Conservation (phyloP, 768 basidiomycete genomes). For the Wakefieldia striispora region DNA sequence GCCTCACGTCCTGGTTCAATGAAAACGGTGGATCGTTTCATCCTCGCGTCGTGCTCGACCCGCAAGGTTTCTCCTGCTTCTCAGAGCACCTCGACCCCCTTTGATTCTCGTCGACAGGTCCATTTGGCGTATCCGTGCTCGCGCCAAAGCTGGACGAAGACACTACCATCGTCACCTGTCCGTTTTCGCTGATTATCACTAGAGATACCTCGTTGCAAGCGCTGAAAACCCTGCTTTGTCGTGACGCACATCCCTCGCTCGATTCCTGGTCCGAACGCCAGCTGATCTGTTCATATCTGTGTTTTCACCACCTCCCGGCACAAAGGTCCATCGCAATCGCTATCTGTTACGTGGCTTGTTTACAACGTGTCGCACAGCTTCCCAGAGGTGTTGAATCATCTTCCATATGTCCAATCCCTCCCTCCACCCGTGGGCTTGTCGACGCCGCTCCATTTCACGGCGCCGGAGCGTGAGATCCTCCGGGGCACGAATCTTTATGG, state of each 20-base stretch:
- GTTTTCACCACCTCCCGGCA: slow-evolving; percentile 57
- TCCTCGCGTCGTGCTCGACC: slow-evolving; percentile 37
- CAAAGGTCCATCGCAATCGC: slow-evolving; percentile 30
- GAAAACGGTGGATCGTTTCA: slow-evolving; percentile 52
- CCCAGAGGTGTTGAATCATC: slow-evolving; percentile 34
- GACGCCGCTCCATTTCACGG: slow-evolving; percentile 74
- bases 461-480: slow-evolving; percentile 60
- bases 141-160: slow-evolving; percentile 51
- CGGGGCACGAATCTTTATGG: slow-evolving; percentile 79
- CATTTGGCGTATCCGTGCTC: slow-evolving; percentile 49
- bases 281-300: slow-evolving; percentile 64
- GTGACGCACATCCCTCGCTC: slow-evolving; percentile 16
- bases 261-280: slow-evolving; percentile 61
- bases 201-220: slow-evolving; percentile 44
- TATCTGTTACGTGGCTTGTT: neutral
- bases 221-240: slow-evolving; percentile 39
- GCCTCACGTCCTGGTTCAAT: slow-evolving; percentile 52
- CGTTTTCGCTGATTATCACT: slow-evolving; percentile 64
- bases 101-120: slow-evolving; percentile 28
- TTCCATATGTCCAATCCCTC: slow-evolving; percentile 65
- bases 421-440: slow-evolving; percentile 55
- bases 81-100: neutral
- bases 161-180: slow-evolving; percentile 60
- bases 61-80: slow-evolving; percentile 40
- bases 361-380: slow-evolving; percentile 8